Evolutionary conservation across 192 early-diverging fungal species (phyloP), one percentile per base, ranked within the genome.

Genomic region (Coemansia umbellata): DNA sequence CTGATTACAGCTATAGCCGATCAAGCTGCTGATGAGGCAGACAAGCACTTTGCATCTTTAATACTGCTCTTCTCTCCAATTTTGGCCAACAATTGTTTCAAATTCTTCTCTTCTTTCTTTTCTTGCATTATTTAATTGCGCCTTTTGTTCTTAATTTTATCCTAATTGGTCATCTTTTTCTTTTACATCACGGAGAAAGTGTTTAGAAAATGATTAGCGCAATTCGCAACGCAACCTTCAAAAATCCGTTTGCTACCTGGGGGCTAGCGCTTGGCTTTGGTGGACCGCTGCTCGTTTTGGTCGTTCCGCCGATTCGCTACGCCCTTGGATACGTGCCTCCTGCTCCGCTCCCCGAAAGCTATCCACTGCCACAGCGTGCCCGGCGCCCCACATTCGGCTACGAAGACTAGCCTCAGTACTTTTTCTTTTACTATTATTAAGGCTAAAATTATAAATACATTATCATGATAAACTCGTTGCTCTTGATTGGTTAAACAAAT

Each of bases 201-300:
- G n/a, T n/a, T n/a, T n/a, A n/a, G n/a, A 69, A 63, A 61, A 47
- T 72, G 37, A 1, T 74, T n/a, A 74, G 57, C 56, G 53, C 58
- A 26, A 13, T 75, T 53, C 72, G 72, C 45, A 64, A 63, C 27
- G 72, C 65, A 27, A 64, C 72, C 7, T 75, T 64, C 35, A 53
- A 60, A 22, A 43, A 68, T 30, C 72, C 72, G 23, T 75, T 75
- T 55, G 72, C 72, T 4, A 44, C 68, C 18, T 75, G 72, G 72
- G 72, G 72, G 7, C 15, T 75, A 22, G 72, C 37, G 9, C 72
- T 75, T n/a, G 72, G 72, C 3, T 68, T 75, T 27, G 28, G 55
- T 27, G 70, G 70, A 3, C 70, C 70, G 10, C 27, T 63, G 18
- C 55, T 74, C 23, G 59, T 74, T 15, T 28, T 74, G 44, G 43